Evolutionary conservation across 2,329 filamentous ascomycete genomes (phyloP), one percentile per base, ranked within the genome.

Genomic region (Cladophialophora immunda): DNA sequence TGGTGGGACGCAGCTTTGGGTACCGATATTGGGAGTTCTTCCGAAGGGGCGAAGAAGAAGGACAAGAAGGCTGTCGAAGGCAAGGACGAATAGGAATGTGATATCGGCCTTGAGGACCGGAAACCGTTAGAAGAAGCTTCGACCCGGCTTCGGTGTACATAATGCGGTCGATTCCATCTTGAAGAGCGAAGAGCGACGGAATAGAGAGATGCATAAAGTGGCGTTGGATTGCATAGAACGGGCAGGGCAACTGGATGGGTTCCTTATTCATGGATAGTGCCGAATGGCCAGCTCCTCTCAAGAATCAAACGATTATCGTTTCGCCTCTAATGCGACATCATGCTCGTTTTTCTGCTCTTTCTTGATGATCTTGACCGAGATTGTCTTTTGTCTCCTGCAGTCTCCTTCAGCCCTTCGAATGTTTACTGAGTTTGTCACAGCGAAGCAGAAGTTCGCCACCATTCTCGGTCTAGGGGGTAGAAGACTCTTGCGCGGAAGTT

Each of bases 1-100:
- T 99, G 95, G 95, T 99, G 95, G 95, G 95, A 99, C 83, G 97
- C 91, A 79, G 79, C 90, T 74, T 86, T 98, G 73, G 94, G 97
- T 81, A 99, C 95, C 69, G 94, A 99, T 86, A 92, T 92, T 71
- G 93, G 92, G 34, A 70, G 65, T 58, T 62, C 64, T 32, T 67
- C 63, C n/a, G 68, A 61, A n/a, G 58, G 60, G 7, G 64, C 59
- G 47, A 67, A 65, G 41, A 63, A 64, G 47, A 60, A 66, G 19
- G 45, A 60, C 38, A 68, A 68, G 68, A 58, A 53, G 32, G 61
- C 68, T 8, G 32, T 41, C 2, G 22, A 27, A 17, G 61, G 56
- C 15, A 66, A 67, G 58, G 62, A 64, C 29, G 47, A 53, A 32
- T 38, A 68, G 57, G 64, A 58, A 15, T 29, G 15, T 25, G 32